Conservation (phyloP, 2,329 filamentous ascomycete genomes). For the Hypoxylon sp. region DNA sequence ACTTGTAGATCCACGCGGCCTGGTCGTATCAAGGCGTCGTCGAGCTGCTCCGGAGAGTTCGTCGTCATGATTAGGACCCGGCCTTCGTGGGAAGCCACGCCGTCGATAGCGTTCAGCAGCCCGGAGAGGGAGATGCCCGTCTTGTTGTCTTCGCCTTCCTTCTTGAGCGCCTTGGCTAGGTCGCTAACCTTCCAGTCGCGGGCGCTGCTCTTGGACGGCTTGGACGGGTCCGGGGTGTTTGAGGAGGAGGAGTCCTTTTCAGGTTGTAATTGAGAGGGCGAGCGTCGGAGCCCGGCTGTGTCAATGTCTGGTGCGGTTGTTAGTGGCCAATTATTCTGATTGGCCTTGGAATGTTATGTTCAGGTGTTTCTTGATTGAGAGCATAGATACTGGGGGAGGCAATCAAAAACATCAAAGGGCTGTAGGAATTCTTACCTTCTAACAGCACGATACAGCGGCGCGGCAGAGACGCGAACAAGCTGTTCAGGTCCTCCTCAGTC, state of each 20-base stretch:
- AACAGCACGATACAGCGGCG: conserved; percentile 75
- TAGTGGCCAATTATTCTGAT: not conserved
- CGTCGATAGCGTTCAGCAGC: conserved; percentile 86
- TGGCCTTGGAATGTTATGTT: not conserved
- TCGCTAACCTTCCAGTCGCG: conserved; percentile 59
- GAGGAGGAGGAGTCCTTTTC: conserved; percentile 30
- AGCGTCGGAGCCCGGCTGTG: conserved; percentile 70
- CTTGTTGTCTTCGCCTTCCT: conserved; percentile 56
- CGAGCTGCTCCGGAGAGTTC: conserved; percentile 80
- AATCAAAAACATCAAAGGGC: not conserved
- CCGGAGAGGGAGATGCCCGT: conserved; percentile 80
- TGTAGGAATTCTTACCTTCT: conserved; percentile 57
- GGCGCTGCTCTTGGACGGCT: conserved; percentile 19
- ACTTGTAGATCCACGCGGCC: conserved; percentile 81
- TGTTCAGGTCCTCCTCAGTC: conserved; percentile 72
- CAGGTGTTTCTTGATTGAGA: not conserved
- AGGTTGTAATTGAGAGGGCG: conserved; percentile 46
- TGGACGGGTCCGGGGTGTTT: conserved; percentile 1
- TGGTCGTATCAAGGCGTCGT: conserved; percentile 80
- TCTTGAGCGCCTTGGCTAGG: conserved; percentile 61
- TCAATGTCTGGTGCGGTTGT: conserved; percentile 68
- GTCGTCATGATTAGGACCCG: conserved; percentile 87
- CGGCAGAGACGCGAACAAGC: conserved; percentile 73
- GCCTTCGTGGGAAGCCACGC: conserved; percentile 84
- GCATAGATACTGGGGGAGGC: not conserved